Evolutionary conservation across 2,329 filamentous ascomycete species (phyloP), one percentile per base, ranked within the genome.

Genomic region (Dactylellina sp.): DNA sequence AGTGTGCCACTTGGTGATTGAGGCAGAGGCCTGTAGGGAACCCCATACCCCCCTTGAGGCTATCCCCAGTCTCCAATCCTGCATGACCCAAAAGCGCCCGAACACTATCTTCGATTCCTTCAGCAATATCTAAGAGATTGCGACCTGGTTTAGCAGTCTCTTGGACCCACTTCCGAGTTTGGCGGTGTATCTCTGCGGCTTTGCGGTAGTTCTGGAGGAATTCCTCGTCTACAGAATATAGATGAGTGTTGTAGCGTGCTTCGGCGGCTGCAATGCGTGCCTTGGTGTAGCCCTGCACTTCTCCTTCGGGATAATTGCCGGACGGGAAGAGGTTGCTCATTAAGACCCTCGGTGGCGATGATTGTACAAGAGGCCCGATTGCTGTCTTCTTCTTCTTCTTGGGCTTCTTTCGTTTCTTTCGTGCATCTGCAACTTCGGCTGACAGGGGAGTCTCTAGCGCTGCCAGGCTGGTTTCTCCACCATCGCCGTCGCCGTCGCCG

Each of bases 1-100:
- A 96, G 82, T 96, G 92, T 3, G 92, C 92, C 0, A 91, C 91
- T 79, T 91, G 91, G 80, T 95, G 88, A 82, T 96, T 93, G 77
- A 95, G 85, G 80, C 90, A 93, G 60, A 96, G 84, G 57, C 92
- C 92, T 20, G 89, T 92, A 3, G 92, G 68, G 82, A 96, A 96
- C 2, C 91, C 92, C 87, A 96, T 91, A 64, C 92, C 92, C 28
- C 88, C 91, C 79, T 88, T 87, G 76, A 93, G 83, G 62, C 88
- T 89, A 78, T 96, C 92, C 5, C 92, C 92, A 78, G 93, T 89
- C 75, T 89, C 86, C 49, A 95, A 82, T 7, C 91, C 92, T 76
- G 86, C 84, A 80, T 96, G 91, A 6, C 91, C 68, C 91, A 89
- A 89, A 75, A 96, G 81, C 32, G 89, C 87, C 76, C 92, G 87